Percentiles rank a stretch among this genome's conserved stretches.
These are phyloP conservation scores for Aureobasidium sp. DNA, from an alignment of 2,329 filamentous ascomycete species.

Conservation along the genomic window DNA sequence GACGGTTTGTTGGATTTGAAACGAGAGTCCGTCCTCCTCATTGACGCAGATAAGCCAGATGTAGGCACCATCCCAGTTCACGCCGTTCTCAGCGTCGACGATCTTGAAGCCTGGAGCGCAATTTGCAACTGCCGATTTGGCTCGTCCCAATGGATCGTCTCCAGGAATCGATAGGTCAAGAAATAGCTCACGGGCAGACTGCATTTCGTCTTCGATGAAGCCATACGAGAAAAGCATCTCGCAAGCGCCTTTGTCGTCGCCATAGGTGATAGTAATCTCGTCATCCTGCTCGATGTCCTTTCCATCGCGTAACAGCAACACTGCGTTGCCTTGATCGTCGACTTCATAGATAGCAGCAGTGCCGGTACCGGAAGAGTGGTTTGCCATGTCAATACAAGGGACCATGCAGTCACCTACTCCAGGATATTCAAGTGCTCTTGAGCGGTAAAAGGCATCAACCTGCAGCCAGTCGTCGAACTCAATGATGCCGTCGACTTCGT, in stretches of 20 bases:
- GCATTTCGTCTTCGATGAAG: constrained; percentile 56
- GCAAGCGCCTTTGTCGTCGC: constrained; percentile 72
- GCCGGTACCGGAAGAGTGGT: constrained; percentile 58
- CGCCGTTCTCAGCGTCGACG: constrained; percentile 27
- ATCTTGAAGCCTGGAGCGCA: constrained; percentile 56
- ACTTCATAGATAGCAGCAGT: constrained; percentile 75
- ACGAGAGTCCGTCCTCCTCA: constrained; percentile 82
- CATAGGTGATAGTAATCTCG: constrained; percentile 75
- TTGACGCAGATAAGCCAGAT: constrained; percentile 77
- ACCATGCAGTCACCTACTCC: constrained; percentile 76
- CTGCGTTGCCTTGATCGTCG: constrained; percentile 53
- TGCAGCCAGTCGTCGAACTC: constrained; percentile 70
- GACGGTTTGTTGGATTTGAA: constrained; percentile 62
- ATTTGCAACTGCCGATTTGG: constrained; percentile 63
- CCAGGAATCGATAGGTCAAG: constrained; percentile 58
- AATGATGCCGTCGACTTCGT: constrained; percentile 43
- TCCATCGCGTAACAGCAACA: constrained; percentile 57
- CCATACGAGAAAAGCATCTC: constrained; percentile 97
- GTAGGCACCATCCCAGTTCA: constrained; percentile 66
- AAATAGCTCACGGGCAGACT: constrained; percentile 46
- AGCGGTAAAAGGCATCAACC: constrained; percentile 83
- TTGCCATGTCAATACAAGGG: constrained; percentile 86
- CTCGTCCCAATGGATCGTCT: constrained; percentile 64
- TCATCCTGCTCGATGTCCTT: constrained; percentile 46
- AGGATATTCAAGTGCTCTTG: constrained; percentile 77